A percentile compares a stretch with the other conserved stretches of the same genome.
These are phyloP conservation scores for Plantago ovata DNA, from an alignment of 257 asterid species.

Conservation along the genomic window DNA sequence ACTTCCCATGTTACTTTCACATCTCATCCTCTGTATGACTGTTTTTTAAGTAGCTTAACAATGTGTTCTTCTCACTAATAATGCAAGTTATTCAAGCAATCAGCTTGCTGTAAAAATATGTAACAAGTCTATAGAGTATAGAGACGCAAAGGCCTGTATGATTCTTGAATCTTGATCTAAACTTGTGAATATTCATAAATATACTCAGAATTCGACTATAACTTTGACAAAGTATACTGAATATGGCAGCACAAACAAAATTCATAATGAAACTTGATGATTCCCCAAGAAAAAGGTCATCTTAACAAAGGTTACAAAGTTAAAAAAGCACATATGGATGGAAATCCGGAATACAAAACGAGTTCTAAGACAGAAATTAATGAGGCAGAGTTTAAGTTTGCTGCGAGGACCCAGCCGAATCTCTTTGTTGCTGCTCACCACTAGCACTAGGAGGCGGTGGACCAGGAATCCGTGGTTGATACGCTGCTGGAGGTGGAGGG, in stretches of 20 bases:
- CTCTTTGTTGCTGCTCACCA: constrained; percentile 44
- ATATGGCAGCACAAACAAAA: not conserved
- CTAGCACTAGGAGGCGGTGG: constrained; percentile 38
- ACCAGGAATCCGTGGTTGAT: constrained; percentile 46
- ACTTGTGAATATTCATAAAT: not conserved
- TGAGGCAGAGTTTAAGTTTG: constrained; percentile 13
- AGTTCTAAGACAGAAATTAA: not conserved
- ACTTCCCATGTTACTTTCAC: not conserved
- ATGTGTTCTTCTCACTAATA: no score
- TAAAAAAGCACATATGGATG: not conserved
- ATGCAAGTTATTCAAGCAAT: no score
- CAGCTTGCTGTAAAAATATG: no score
- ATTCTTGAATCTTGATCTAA: no score
- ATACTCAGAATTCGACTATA: not conserved
- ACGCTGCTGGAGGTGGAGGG: constrained; percentile 33
- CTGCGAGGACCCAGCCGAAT: constrained; percentile 33
- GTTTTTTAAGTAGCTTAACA: no score
- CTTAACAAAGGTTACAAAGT: not conserved
- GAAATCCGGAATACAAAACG: constrained; percentile 4
- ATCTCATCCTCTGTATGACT: no score
- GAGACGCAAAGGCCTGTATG: no score
- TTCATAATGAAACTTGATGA: not conserved
- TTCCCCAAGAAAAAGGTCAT: not conserved
- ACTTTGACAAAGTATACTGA: not conserved
- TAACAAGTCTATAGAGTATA: no score